Conservation (phyloP, 1,284 basidiomycete genomes). For the Meira nashicola region DNA sequence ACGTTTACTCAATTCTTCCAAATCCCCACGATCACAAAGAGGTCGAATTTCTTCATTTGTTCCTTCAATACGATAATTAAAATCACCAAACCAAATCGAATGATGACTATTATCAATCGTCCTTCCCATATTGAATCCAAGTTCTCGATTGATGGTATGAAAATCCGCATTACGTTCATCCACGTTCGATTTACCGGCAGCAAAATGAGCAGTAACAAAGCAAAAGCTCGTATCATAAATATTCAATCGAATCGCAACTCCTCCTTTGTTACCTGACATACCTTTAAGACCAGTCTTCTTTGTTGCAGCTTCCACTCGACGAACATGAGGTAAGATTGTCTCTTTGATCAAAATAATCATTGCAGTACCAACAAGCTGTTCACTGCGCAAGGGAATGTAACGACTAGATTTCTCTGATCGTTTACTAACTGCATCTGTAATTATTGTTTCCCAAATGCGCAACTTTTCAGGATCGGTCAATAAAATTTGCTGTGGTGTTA, state of each 20-base stretch:
- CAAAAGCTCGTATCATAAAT: slow-evolving; percentile 87
- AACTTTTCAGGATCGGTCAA: slow-evolving; percentile 85
- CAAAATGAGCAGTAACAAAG: slow-evolving; percentile 90
- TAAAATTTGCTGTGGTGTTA: slow-evolving; percentile 90
- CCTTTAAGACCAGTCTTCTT: slow-evolving; percentile 96
- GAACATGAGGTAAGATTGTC: slow-evolving; percentile 70
- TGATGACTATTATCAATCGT: slow-evolving; percentile 80
- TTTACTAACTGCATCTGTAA: slow-evolving; percentile 71
- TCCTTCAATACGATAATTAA: slow-evolving; percentile 86
- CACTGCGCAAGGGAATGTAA: slow-evolving; percentile 83
- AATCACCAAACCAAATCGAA: slow-evolving; percentile 88
- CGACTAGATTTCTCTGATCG: slow-evolving; percentile 60
- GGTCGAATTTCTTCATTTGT: slow-evolving; percentile 73
- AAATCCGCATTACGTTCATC: slow-evolving; percentile 92
- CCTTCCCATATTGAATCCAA: slow-evolving; percentile 84
- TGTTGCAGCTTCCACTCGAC: slow-evolving; percentile 83
- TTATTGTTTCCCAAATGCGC: slow-evolving; percentile 70
- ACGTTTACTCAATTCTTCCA: slow-evolving; percentile 68
- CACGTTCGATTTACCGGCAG: slow-evolving; percentile 83
- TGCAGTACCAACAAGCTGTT: slow-evolving; percentile 93
- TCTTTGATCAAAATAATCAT: slow-evolving; percentile 78
- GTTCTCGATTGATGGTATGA: slow-evolving; percentile 72
- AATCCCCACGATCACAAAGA: slow-evolving; percentile 63
- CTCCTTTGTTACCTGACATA: slow-evolving; percentile 87
- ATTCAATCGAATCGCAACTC: slow-evolving; percentile 85